phyloP scores from a whole-genome alignment of 345 rosid species.

The Mallotus nudiflorus region DNA sequence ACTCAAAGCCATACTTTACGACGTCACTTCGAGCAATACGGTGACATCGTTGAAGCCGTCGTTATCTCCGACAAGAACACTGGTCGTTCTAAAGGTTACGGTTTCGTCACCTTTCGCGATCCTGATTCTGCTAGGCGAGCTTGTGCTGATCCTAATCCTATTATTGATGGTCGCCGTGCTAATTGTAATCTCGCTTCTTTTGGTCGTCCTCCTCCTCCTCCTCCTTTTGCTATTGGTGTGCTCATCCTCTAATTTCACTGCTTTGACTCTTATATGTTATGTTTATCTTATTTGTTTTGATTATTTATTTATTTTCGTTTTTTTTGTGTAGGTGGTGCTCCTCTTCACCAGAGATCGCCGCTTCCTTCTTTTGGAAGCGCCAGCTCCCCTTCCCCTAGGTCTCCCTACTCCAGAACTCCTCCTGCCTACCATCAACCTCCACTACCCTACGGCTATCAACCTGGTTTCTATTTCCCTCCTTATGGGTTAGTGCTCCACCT shows the following conservation, averaged over 20 bases:
- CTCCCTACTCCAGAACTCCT: slow-evolving; percentile 12
- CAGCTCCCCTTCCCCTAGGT: slow-evolving; percentile 33
- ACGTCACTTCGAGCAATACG: slow-evolving; percentile 41
- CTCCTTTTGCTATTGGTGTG: slow-evolving; percentile 9
- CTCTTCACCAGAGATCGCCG: slow-evolving; percentile 20
- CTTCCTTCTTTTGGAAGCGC: slow-evolving; percentile 20
- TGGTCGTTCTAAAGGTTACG: slow-evolving; percentile 49
- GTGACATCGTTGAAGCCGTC: slow-evolving; percentile 45
- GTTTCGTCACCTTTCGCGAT: slow-evolving; percentile 40
- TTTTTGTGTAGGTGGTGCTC: slow-evolving; percentile 15
- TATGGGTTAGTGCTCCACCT: slow-evolving; percentile 31
- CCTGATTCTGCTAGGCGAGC: slow-evolving; percentile 39
- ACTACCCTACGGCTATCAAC: background rate
- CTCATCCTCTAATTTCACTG: no score
- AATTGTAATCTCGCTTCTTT: slow-evolving; percentile 44
- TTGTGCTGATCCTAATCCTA: slow-evolving; percentile 41
- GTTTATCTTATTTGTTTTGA: no score
- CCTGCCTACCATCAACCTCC: slow-evolving; percentile 20
- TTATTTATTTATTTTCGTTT: background rate
- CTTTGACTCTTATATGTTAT: background rate
- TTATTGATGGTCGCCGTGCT: slow-evolving; percentile 44
- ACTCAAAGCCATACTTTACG: slow-evolving; percentile 37
- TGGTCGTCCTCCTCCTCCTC: slow-evolving; percentile 34
- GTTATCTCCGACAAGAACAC: slow-evolving; percentile 45
- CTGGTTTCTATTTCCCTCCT: slow-evolving; percentile 12